Percentiles rank a stretch among this genome's conserved stretches.
These are phyloP conservation scores for Saturnispora sanitii DNA, from an alignment of 805 yeast species.

Conservation along the genomic window DNA sequence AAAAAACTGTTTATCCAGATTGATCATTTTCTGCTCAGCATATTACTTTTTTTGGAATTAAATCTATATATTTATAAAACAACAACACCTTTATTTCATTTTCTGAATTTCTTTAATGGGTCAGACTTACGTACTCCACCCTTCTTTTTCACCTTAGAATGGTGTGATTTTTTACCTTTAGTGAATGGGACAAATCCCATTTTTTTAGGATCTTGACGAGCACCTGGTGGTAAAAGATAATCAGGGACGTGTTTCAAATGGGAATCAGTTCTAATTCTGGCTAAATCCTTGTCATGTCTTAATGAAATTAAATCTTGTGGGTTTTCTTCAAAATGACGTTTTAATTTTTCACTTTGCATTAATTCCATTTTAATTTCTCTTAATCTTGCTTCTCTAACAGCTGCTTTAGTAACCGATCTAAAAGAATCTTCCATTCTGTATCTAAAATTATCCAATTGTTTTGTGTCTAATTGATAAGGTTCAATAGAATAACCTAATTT, in stretches of 20 bases:
- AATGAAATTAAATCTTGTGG: conserved; percentile 85
- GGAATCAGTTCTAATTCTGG: conserved; percentile 69
- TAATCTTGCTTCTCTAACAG: conserved; percentile 87
- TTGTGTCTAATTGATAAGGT: conserved; percentile 86
- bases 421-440: conserved; percentile 96
- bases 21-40: not conserved
- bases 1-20: no score
- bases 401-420: conserved; percentile 82
- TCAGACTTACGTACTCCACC: conserved; percentile 33
- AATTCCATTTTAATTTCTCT: conserved; percentile 83
- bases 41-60: no score
- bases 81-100: conserved; percentile 10
- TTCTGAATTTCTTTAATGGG: conserved; percentile 38
- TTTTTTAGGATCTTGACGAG: conserved; percentile 44
- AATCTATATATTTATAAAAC: no score
- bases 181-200: conserved; percentile 66
- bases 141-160: conserved; percentile 21
- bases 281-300: conserved; percentile 86
- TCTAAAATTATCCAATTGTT: conserved; percentile 90
- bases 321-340: conserved; percentile 92
- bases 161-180: conserved; percentile 28
- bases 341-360: conserved; percentile 78
- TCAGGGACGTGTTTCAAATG: conserved; percentile 91
- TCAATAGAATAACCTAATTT: conserved; percentile 63
- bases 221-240: conserved; percentile 75